A percentile compares a stretch with the other conserved stretches of the same genome.
Conservation (phyloP, 169 alveolate genomes). For the Cryptosporidium xiaoi region DNA sequence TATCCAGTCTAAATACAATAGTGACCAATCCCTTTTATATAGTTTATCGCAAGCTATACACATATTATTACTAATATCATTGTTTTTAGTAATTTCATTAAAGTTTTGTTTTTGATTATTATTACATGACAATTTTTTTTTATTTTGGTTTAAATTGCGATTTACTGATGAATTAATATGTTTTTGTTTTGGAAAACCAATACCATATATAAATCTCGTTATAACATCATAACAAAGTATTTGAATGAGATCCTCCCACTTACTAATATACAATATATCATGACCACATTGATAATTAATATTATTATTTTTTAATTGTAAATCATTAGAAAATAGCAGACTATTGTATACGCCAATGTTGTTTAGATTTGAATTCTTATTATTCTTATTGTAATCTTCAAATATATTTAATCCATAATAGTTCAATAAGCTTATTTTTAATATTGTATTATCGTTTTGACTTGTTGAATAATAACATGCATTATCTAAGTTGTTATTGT, state of each 20-base stretch:
- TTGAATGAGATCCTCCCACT: constrained; percentile 55
- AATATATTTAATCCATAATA: constrained; percentile 42
- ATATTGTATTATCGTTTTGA: constrained; percentile 5
- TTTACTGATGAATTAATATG: constrained; percentile 5
- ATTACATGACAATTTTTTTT: background rate
- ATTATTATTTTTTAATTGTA: background rate
- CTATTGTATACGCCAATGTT: background rate
- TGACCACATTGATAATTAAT: constrained; percentile 15
- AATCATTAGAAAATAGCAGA: constrained; percentile 1
- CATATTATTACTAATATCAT: constrained; percentile 1
- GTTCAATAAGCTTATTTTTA: constrained; percentile 34
- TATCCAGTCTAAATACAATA: constrained; percentile 47
- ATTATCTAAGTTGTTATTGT: background rate
- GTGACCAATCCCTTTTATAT: constrained; percentile 45
- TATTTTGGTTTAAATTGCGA: background rate
- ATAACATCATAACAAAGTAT: constrained; percentile 42
- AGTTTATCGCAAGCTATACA: constrained; percentile 54
- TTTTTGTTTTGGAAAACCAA: constrained; percentile 62
- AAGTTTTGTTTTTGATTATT: background rate
- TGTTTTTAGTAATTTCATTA: background rate
- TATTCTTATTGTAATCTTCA: background rate
- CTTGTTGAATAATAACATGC: background rate
- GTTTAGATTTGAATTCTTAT: background rate
- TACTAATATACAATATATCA: constrained; percentile 24
- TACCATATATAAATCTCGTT: constrained; percentile 43